Conservation (phyloP, 305 asterid species). For the Rubia balearica region DNA sequence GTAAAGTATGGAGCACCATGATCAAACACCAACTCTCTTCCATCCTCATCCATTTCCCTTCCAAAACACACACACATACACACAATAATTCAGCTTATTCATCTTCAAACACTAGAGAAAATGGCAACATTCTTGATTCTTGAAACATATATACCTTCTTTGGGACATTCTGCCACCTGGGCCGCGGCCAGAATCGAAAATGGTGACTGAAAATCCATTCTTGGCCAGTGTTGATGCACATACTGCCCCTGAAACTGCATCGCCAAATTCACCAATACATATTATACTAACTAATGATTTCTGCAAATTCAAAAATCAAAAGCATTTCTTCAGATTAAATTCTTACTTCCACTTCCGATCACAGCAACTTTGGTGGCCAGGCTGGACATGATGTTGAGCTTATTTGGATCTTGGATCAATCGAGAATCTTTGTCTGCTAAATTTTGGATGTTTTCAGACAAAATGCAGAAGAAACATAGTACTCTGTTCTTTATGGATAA, state of each 20-base stretch:
- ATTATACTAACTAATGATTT: background rate
- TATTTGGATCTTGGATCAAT: background rate
- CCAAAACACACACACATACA: background rate
- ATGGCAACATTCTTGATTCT: background rate
- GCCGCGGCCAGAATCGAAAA: conserved; percentile 81
- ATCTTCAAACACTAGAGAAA: too few relatives aligned
- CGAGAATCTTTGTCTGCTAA: background rate
- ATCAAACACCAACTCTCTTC: conserved; percentile 69
- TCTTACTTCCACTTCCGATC: conserved; percentile 83
- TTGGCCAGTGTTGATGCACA: conserved; percentile 78
- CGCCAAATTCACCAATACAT: background rate
- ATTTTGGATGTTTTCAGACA: background rate
- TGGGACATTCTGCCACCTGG: conserved; percentile 98
- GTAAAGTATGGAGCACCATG: conserved; percentile 82
- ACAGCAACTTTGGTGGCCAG: conserved; percentile 71
- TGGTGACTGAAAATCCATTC: conserved; percentile 66
- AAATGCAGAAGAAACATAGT: background rate
- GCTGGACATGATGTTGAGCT: conserved; percentile 33
- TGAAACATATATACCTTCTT: conserved; percentile 46
- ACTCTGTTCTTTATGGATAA: background rate
- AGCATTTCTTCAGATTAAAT: background rate
- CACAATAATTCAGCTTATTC: background rate
- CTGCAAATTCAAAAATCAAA: background rate
- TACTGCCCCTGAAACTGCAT: conserved; percentile 85
- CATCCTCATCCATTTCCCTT: conserved; percentile 69